phyloP scores from a whole-genome alignment of 805 yeast genomes.

The Barnettozyma wickerhamii region DNA sequence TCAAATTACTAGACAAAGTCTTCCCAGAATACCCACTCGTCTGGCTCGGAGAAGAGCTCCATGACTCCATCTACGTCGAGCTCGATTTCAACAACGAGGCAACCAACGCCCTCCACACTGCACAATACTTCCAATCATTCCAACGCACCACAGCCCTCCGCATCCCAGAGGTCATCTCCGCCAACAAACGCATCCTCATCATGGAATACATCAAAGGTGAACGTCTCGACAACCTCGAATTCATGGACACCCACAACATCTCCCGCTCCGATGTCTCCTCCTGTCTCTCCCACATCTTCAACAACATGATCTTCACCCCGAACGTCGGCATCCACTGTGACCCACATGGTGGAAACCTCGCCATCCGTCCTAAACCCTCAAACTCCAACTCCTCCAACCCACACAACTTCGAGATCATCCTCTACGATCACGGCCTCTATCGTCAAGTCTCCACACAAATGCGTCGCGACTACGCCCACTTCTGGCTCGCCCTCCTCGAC shows the following conservation, averaged over 20 bases:
- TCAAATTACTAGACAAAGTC: conserved; percentile 63
- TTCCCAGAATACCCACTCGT: conserved; percentile 92
- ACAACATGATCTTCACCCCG: conserved; percentile 93
- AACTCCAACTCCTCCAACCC: conserved; percentile 27
- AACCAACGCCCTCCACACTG: conserved; percentile 67
- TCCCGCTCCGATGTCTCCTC: conserved; percentile 74
- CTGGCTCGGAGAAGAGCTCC: conserved; percentile 95
- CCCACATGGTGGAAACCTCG: conserved; percentile 96
- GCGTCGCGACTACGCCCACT: conserved; percentile 80
- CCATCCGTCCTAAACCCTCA: conserved; percentile 51
- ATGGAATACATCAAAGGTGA: conserved; percentile 88
- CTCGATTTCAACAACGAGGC: conserved; percentile 88
- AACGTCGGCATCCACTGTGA: conserved; percentile 93
- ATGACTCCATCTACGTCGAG: conserved; percentile 83
- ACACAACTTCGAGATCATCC: conserved; percentile 84
- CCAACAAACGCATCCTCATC: conserved; percentile 67
- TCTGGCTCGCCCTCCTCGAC: conserved; percentile 88
- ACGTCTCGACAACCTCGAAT: conserved; percentile 72
- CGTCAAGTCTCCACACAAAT: conserved; percentile 73
- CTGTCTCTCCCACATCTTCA: conserved; percentile 86
- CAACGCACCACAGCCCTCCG: conserved; percentile 66
- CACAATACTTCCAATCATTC: conserved; percentile 55
- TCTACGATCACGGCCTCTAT: conserved; percentile 94
- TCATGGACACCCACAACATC: conserved; percentile 57
- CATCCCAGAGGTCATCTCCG: conserved; percentile 67